Percentiles rank a stretch among this genome's conserved stretches.
These are phyloP conservation scores for Metschnikowia continentalis DNA, from an alignment of 805 yeast species.

Conservation along the genomic window DNA sequence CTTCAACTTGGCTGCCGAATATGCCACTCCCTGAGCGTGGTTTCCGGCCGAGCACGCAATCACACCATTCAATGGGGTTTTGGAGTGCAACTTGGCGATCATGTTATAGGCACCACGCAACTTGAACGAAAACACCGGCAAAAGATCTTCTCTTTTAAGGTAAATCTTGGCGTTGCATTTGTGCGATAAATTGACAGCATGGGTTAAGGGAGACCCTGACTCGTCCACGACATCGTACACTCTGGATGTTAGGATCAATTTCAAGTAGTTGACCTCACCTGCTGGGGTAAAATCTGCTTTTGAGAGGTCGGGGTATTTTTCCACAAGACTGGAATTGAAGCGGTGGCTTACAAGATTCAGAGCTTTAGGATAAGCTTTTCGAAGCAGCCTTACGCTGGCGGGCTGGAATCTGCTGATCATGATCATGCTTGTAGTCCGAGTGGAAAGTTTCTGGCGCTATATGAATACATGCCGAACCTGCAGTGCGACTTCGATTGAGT, in stretches of 20 bases:
- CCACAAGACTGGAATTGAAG: constrained; percentile 8
- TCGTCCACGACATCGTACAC: constrained; percentile 88
- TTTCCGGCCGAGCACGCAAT: constrained; percentile 99
- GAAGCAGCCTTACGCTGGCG: constrained; percentile 1
- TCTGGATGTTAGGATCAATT: constrained; percentile 83
- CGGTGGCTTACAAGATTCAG: not conserved
- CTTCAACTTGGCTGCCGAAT: constrained; percentile 74
- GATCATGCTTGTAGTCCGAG: constrained; percentile 1
- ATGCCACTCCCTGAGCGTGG: constrained; percentile 99
- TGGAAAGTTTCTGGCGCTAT: not conserved
- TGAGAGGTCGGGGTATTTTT: constrained; percentile 44
- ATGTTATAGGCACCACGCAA: constrained; percentile 96
- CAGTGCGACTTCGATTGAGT: constrained; percentile 1
- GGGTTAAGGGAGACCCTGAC: constrained; percentile 75
- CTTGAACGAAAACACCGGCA: constrained; percentile 95
- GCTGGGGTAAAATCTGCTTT: constrained; percentile 50
- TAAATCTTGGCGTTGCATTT: constrained; percentile 71
- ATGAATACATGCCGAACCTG: not conserved
- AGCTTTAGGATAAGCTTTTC: not conserved
- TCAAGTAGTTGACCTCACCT: constrained; percentile 87
- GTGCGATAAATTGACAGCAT: constrained; percentile 70
- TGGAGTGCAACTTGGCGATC: constrained; percentile 77
- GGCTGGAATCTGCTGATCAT: constrained; percentile 1
- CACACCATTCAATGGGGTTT: constrained; percentile 73
- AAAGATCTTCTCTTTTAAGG: constrained; percentile 85